Conservation (phyloP, 257 asterid species). For the Apocynum venetum region DNA sequence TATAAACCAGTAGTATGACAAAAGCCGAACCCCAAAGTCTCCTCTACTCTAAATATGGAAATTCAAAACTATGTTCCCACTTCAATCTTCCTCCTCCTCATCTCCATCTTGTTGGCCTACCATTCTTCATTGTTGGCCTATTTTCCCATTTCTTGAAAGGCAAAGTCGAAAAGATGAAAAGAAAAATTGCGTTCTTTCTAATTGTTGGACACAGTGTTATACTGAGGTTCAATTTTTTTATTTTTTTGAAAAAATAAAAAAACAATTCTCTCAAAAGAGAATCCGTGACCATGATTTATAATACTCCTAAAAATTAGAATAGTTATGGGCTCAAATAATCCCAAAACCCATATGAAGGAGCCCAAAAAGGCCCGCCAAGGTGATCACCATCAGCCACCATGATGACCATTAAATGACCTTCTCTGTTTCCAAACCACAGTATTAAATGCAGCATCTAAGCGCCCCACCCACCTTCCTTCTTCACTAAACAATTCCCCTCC, state of each 20-base stretch:
- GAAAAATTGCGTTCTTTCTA: not conserved
- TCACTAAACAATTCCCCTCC: slow-evolving; percentile 12
- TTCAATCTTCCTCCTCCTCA: not conserved
- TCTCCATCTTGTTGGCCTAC: not conserved
- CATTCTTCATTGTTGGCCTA: not conserved
- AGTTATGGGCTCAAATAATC: not conserved
- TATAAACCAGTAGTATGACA: not conserved
- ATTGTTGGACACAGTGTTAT: not conserved
- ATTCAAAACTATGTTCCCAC: not conserved
- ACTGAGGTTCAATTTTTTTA: no score
- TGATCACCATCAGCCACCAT: slow-evolving; percentile 27
- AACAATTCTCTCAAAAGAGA: no score
- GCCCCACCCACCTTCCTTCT: slow-evolving; percentile 37
- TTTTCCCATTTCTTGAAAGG: not conserved
- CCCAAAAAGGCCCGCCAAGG: not conserved
- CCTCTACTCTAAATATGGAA: not conserved
- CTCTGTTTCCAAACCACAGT: slow-evolving; percentile 39
- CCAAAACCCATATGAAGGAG: not conserved
- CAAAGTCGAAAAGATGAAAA: not conserved
- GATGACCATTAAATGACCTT: slow-evolving; percentile 49
- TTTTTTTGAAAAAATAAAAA: no score
- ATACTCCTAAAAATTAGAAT: no score
- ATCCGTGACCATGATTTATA: no score
- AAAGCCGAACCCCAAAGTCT: not conserved
- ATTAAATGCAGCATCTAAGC: slow-evolving; percentile 64